Percentiles rank a stretch among this genome's conserved stretches.
These are phyloP conservation scores for Spongospora subterranea DNA, from an alignment of 208 protist genomes.

Conservation along the genomic window DNA sequence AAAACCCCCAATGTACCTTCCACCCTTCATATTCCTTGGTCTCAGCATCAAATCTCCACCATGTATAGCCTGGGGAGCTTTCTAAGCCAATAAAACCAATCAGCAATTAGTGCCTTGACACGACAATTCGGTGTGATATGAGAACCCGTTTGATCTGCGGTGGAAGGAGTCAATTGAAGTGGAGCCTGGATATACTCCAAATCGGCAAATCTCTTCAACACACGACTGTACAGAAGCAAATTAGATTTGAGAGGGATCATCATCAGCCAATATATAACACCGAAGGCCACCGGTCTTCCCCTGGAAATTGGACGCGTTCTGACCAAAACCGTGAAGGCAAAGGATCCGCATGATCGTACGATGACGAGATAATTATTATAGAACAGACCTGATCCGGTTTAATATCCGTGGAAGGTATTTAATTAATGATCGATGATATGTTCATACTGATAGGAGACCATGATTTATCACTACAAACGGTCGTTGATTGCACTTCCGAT, in stretches of 20 bases:
- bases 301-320: constrained; percentile 3
- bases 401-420: no score
- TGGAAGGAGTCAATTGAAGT: background rate
- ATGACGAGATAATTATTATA: no score
- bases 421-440: no score
- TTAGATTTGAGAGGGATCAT: no score
- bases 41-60: background rate
- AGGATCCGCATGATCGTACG: background rate
- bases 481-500: no score
- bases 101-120: background rate
- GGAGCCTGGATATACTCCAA: background rate
- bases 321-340: constrained; percentile 27
- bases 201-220: constrained; percentile 24
- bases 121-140: background rate
- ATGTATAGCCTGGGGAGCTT: background rate
- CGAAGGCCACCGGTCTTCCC: background rate
- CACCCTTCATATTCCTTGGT: background rate
- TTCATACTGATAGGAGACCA: background rate
- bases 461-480: background rate
- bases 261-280: background rate
- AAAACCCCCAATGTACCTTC: no score
- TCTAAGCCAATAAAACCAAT: background rate
- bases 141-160: background rate
- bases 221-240: no score
- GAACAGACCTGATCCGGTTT: no score